Percentiles rank a stretch among this genome's conserved stretches.
Conservation (phyloP, 768 basidiomycete species). For the Omphalotus guepiniiformis region DNA sequence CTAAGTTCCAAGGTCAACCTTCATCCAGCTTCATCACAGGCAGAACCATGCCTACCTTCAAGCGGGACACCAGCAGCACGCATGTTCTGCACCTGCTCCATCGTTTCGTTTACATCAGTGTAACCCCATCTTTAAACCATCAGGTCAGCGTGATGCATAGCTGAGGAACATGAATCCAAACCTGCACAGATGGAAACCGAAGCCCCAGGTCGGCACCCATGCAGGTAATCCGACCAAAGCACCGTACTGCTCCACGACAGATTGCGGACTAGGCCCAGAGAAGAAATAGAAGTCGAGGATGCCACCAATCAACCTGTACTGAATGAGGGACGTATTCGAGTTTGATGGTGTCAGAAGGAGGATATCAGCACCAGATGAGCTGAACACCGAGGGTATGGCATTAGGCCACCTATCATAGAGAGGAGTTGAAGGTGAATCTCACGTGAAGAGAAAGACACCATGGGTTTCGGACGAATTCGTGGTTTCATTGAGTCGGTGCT, state of each 20-base stretch:
- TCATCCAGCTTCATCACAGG: not conserved
- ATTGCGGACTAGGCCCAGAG: constrained; percentile 47
- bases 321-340: constrained; percentile 54
- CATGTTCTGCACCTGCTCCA: constrained; percentile 52
- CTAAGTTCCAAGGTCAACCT: too few relatives aligned
- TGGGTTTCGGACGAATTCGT: constrained; percentile 56
- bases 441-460: constrained; percentile 75
- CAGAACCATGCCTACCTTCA: constrained; percentile 43
- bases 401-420: not conserved
- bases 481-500: constrained; percentile 59
- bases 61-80: constrained; percentile 70
- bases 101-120: constrained; percentile 48
- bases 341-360: constrained; percentile 56
- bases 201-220: constrained; percentile 72
- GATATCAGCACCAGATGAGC: constrained; percentile 68
- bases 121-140: constrained; percentile 29
- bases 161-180: not conserved
- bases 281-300: constrained; percentile 79
- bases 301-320: constrained; percentile 74
- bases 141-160: not conserved
- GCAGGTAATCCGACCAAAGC: constrained; percentile 62
- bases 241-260: constrained; percentile 71
- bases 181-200: constrained; percentile 76
- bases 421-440: constrained; percentile 5
- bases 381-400: constrained; percentile 18